Evolutionary conservation across 1,284 basidiomycete species (phyloP).

Genomic region (Austroboletus niveus): DNA sequence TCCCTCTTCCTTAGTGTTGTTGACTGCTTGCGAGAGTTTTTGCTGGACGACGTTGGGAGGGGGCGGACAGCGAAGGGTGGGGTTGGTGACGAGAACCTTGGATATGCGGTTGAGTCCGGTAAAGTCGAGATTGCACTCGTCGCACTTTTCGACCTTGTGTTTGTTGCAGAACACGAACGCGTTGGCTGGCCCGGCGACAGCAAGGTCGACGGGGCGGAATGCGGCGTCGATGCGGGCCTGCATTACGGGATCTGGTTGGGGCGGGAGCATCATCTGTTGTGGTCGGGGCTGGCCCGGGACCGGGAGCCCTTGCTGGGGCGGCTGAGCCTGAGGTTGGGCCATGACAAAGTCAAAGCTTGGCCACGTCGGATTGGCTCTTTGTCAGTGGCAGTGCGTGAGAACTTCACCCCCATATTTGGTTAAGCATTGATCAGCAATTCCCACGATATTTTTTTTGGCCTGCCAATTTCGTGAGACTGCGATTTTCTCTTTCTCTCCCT

Average conservation of each 20-base stretch:
- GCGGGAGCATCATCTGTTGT: slow-evolving; percentile 39
- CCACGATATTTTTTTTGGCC: slow-evolving; percentile 33
- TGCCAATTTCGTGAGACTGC: slow-evolving; percentile 8
- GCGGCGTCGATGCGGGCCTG: slow-evolving; percentile 75
- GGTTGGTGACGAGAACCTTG: slow-evolving; percentile 66
- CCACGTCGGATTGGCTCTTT: not conserved
- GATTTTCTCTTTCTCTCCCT: slow-evolving; percentile 23
- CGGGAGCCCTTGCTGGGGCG: slow-evolving; percentile 5
- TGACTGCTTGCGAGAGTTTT: slow-evolving; percentile 72
- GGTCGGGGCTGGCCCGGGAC: slow-evolving; percentile 20
- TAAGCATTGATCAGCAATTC: slow-evolving; percentile 15
- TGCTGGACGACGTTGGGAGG: slow-evolving; percentile 77
- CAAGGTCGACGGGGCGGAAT: slow-evolving; percentile 59
- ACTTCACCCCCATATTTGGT: not conserved
- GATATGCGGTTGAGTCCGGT: slow-evolving; percentile 69
- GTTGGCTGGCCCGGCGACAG: slow-evolving; percentile 51
- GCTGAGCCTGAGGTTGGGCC: slow-evolving; percentile 30
- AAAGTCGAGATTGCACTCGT: slow-evolving; percentile 71
- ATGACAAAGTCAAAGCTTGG: slow-evolving; percentile 20
- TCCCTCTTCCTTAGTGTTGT: slow-evolving; percentile 83
- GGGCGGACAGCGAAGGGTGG: slow-evolving; percentile 76
- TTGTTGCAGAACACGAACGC: slow-evolving; percentile 53
- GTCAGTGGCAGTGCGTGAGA: slow-evolving; percentile 11
- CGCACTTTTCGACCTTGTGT: slow-evolving; percentile 71
- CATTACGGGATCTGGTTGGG: slow-evolving; percentile 62